These are phyloP conservation scores for Blastobotrys serpentis DNA, from an alignment of 1,139 yeast genomes.

Conservation along the genomic window DNA sequence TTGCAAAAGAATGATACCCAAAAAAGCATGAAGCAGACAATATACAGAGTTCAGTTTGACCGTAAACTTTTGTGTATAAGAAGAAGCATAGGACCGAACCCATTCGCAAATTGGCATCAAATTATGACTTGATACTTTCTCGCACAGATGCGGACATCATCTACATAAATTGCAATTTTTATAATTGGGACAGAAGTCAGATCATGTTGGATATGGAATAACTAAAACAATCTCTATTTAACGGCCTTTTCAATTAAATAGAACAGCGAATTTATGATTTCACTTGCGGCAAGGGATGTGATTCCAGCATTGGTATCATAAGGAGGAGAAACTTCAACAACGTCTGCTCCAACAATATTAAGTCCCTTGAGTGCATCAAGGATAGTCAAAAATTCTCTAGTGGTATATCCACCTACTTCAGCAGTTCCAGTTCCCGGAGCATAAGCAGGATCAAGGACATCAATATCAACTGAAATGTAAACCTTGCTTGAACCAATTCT, in stretches of 20 bases:
- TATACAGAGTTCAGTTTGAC: too few relatives aligned
- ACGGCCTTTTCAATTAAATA: not conserved
- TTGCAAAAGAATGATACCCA: too few relatives aligned
- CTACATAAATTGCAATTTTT: too few relatives aligned
- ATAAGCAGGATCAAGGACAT: conserved; percentile 74
- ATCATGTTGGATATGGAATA: too few relatives aligned
- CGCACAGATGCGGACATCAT: too few relatives aligned
- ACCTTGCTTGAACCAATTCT: conserved; percentile 61
- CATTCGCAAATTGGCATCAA: too few relatives aligned
- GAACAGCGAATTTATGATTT: conserved; percentile 46
- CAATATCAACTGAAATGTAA: conserved; percentile 72
- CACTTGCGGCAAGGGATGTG: conserved; percentile 75
- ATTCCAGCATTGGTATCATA: conserved; percentile 62
- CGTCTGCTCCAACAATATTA: conserved; percentile 71
- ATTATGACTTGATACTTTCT: too few relatives aligned
- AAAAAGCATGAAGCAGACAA: too few relatives aligned
- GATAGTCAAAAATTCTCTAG: conserved; percentile 65
- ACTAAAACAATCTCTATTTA: too few relatives aligned
- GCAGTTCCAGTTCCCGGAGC: conserved; percentile 85
- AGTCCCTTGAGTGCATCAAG: conserved; percentile 58
- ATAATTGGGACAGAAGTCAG: too few relatives aligned
- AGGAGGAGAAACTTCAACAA: conserved; percentile 76
- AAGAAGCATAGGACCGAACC: too few relatives aligned
- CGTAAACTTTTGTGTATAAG: too few relatives aligned
- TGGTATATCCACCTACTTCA: conserved; percentile 78